Evolutionary conservation across 2,329 filamentous ascomycete genomes (phyloP).

Genomic region (Fusarium brachygibbosum): DNA sequence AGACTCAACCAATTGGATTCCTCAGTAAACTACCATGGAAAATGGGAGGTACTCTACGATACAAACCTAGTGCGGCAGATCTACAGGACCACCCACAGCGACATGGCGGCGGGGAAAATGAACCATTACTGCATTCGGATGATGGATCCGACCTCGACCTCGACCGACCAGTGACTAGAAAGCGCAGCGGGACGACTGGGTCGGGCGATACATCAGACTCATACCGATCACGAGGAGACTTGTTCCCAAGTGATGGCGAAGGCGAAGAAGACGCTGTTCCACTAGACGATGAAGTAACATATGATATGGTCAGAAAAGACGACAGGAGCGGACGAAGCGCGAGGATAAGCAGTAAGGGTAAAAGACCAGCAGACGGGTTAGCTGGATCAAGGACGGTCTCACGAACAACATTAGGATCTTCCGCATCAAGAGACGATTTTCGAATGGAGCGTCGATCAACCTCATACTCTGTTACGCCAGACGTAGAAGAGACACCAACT

Average conservation of each 20-base stretch:
- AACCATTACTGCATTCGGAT: slow-evolving; percentile 73
- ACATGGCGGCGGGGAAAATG: slow-evolving; percentile 68
- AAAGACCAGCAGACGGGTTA: slow-evolving; percentile 59
- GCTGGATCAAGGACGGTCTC: slow-evolving; percentile 66
- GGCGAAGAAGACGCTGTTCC: slow-evolving; percentile 95
- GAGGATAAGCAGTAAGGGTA: slow-evolving; percentile 71
- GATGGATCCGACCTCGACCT: slow-evolving; percentile 51
- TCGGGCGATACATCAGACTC: slow-evolving; percentile 89
- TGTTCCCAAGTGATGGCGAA: slow-evolving; percentile 88
- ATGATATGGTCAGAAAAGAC: slow-evolving; percentile 82
- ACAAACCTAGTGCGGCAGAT: slow-evolving; percentile 91
- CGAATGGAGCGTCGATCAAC: slow-evolving; percentile 45
- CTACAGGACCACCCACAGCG: slow-evolving; percentile 85
- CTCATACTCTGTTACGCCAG: slow-evolving; percentile 54
- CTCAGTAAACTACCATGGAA: slow-evolving; percentile 86
- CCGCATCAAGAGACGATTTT: slow-evolving; percentile 53
- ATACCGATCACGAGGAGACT: slow-evolving; percentile 86
- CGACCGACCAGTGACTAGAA: slow-evolving; percentile 54
- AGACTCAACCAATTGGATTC: slow-evolving; percentile 87
- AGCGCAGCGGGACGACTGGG: slow-evolving; percentile 82
- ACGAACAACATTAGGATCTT: slow-evolving; percentile 68
- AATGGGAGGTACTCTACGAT: slow-evolving; percentile 83
- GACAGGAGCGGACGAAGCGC: slow-evolving; percentile 73
- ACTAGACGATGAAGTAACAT: slow-evolving; percentile 90
- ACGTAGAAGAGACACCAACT: slow-evolving; percentile 59